Conservation (phyloP, 345 rosid species). For the Melaleuca quinquenervia region DNA sequence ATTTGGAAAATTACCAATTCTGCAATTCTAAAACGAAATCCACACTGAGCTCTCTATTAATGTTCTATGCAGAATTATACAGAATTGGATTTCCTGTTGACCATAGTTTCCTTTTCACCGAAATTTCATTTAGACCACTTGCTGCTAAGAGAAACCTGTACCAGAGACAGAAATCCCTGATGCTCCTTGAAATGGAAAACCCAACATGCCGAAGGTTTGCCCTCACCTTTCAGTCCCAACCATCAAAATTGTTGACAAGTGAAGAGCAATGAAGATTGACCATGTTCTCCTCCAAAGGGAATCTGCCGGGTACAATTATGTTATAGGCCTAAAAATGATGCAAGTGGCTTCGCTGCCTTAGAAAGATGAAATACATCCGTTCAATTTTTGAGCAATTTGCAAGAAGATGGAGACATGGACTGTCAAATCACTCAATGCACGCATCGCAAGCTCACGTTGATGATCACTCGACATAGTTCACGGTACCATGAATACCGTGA, state of each 20-base stretch:
- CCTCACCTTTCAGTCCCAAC: slow-evolving; percentile 12
- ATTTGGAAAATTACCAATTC: not conserved
- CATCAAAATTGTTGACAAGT: not conserved
- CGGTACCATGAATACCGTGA: too few relatives aligned
- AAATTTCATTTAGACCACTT: slow-evolving; percentile 7
- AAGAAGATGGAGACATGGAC: not conserved
- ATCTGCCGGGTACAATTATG: not conserved
- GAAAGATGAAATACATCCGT: not conserved
- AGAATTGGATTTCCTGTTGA: not conserved
- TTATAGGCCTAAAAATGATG: not conserved
- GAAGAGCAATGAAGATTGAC: not conserved
- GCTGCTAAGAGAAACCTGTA: slow-evolving; percentile 27
- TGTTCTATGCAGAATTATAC: not conserved
- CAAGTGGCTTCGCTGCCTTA: not conserved
- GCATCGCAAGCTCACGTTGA: not conserved
- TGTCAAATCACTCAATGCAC: not conserved
- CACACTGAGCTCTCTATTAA: not conserved
- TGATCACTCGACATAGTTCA: not conserved
- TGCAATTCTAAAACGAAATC: not conserved
- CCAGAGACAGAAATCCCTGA: slow-evolving; percentile 27
- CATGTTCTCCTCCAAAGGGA: not conserved
- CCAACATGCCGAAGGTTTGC: slow-evolving; percentile 27
- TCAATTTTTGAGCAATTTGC: not conserved
- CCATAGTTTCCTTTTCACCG: not conserved
- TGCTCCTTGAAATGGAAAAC: slow-evolving; percentile 33